Evolutionary conservation across 768 basidiomycete genomes (phyloP), one percentile per base, ranked within the genome.

Genomic region (Arthromyces matolae): DNA sequence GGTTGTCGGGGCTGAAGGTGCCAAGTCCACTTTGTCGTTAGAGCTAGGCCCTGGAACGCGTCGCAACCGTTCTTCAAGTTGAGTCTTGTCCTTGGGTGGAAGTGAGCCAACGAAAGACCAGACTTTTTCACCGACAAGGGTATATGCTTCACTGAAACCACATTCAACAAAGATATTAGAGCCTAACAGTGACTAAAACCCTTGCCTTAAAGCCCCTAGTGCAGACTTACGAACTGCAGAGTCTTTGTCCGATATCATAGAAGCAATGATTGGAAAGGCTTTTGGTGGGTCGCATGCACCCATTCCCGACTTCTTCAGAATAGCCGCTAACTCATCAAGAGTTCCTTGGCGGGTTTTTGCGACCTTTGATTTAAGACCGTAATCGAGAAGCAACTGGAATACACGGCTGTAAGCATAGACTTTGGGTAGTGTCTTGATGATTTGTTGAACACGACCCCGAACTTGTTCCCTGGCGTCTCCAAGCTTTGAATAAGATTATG

Each of bases 321-420:
- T 72, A 28, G 72, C 71, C 4, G 78, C 83, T 44, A 95, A 69
- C 60, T 94, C 93, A 52, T 95, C 93, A 37, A 94, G 69, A 16
- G 86, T 75, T 10, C 91, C 89, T 66, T 92, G 88, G 10, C 94
- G 82, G 9, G 92, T 90, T 67, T 94, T 93, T 3, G 93, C 86
- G 14, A 93, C 89, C 66, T 94, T 94, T 14, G 89, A 86, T 63
- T 84, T 87, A 34, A 94, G 67, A 13, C 96, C 95, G 60, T 94
- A 80, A 31, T 96, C 91, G 9, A 96, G 76, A 6, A 98, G 70
- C 12, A 92, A 66, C 59, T 89, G 86, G 64, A 96, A 94, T 25
- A 98, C 74, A 32, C 93, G 85, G 58, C 93, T 96, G 58, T 87
- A 94, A 1, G 96, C 87, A 60, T 94, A 96, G 43, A 97, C 84